Conservation (phyloP, 306 rosid genomes). For the Echinosophora koreensis region DNA sequence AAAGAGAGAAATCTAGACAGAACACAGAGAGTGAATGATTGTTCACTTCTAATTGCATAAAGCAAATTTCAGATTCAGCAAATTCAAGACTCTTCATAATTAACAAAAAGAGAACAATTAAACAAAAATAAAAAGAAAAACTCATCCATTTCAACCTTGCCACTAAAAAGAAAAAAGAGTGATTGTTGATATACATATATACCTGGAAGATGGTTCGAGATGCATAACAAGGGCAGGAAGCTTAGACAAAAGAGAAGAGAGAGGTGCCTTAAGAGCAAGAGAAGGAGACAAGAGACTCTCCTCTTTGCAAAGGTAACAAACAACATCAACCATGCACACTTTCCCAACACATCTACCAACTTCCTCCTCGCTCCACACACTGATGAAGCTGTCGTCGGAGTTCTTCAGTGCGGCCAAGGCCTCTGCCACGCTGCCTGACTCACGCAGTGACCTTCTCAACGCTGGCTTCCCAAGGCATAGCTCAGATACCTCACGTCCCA, state of each 20-base stretch:
- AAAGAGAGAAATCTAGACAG: not conserved
- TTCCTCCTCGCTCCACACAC: slow-evolving; percentile 69
- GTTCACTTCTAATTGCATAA: not conserved
- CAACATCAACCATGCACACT: slow-evolving; percentile 85
- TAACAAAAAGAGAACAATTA: not conserved
- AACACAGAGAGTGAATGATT: not conserved
- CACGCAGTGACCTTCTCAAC: slow-evolving; percentile 65
- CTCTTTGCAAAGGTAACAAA: slow-evolving; percentile 67
- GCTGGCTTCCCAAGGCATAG: slow-evolving; percentile 99
- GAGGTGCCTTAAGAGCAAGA: slow-evolving; percentile 68
- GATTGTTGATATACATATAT: no score
- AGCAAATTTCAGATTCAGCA: slow-evolving; percentile 11
- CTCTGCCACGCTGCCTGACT: slow-evolving; percentile 76
- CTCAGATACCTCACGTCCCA: slow-evolving; percentile 83
- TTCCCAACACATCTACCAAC: slow-evolving; percentile 75
- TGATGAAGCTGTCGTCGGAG: slow-evolving; percentile 74
- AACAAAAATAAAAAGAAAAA: no score
- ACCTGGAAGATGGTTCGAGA: slow-evolving; percentile 87
- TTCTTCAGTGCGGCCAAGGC: slow-evolving; percentile 67
- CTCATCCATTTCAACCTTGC: not conserved
- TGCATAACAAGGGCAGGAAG: slow-evolving; percentile 62
- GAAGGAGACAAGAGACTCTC: slow-evolving; percentile 73
- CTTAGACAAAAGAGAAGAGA: slow-evolving; percentile 60
- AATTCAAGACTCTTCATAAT: not conserved
- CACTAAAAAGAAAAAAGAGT: not conserved